Base-by-base conservation (phyloP, 257 asterid genomes). In the Ligustrum vulgare region DNA sequence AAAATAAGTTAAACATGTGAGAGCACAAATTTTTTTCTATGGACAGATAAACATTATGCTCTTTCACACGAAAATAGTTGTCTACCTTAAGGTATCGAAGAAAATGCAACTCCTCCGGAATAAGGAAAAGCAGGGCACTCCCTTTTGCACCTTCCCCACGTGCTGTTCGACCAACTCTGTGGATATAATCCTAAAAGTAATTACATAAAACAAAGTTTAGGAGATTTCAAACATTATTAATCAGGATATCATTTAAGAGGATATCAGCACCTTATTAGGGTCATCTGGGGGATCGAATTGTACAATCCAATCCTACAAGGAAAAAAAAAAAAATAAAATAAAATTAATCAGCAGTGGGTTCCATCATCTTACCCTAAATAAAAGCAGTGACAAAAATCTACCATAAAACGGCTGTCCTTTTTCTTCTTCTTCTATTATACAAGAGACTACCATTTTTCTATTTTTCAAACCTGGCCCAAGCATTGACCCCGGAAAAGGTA, bases 141-240 rank as follows among this genome's bases (percentile, higher is more conserved):
- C 99, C 99, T 79, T 89, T 92, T 9, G 93, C 98, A 80, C 99
- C 99, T 77, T 90, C 99, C 9, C 99, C 99, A 76, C 99, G 97
- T 12, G 99, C 99, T 34, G 98, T 92, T 78, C 99, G 84, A 74
- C 99, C 99, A 47, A 94, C 99, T 84, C 99, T 81, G 67, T 94
- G 99, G 71, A 92, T 91, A 73, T 94, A 94, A 75, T 91, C 99
- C 99, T 94, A 88, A 75, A 80, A 75, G 77, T 31, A 76, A 31
- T 41, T 76, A 56, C 77, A 82, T 6, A 56, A 58, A 35, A 79
- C 64, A 63, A 18, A 68, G 41, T 51, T 58, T 70, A 77, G 54
- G 47, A 75, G 71, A 67, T 32, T 69, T 28, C 13, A 5, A 70
- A 79, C 20, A 18, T 63, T 33, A 77, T 6, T 49, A 31, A 39